A percentile compares a stretch with the other conserved stretches of the same genome.
phyloP scores from a whole-genome alignment of 768 basidiomycete species.

The Hydnomerulius pinastri region DNA sequence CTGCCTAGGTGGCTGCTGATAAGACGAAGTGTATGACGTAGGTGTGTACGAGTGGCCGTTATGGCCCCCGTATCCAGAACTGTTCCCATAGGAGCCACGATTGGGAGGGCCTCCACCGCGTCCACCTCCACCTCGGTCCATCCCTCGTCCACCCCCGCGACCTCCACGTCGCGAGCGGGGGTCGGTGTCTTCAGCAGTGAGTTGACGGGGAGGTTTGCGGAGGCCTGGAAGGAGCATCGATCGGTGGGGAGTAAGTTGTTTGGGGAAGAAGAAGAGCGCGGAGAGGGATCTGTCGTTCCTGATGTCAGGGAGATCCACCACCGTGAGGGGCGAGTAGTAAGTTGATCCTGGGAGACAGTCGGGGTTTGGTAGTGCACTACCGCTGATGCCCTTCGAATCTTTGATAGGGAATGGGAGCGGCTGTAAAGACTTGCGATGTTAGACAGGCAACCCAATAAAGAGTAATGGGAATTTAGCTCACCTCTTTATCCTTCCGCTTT shows the following conservation, averaged over 20 bases:
- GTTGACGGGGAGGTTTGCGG: slow-evolving; percentile 54
- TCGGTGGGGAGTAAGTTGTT: slow-evolving; percentile 81
- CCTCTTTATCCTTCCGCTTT: slow-evolving; percentile 78
- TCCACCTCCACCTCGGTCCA: slow-evolving; percentile 39
- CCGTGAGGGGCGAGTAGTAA: slow-evolving; percentile 72
- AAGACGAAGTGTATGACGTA: slow-evolving; percentile 13
- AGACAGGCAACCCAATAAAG: slow-evolving; percentile 6
- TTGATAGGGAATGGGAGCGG: slow-evolving; percentile 69
- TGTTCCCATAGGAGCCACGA: slow-evolving; percentile 25
- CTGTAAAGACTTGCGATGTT: slow-evolving; percentile 45
- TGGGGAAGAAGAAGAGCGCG: slow-evolving; percentile 86
- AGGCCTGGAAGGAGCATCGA: slow-evolving; percentile 81
- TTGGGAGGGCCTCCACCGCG: slow-evolving; percentile 32
- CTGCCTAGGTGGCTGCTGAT: slow-evolving; percentile 20
- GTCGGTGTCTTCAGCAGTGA: slow-evolving; percentile 71
- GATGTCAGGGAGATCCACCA: slow-evolving; percentile 71
- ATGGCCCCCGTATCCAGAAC: slow-evolving; percentile 6
- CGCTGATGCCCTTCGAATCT: slow-evolving; percentile 77
- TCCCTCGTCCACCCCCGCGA: slow-evolving; percentile 48
- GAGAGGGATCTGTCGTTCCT: slow-evolving; percentile 86
- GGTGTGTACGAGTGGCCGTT: slow-evolving; percentile 18
- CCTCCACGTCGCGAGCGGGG: slow-evolving; percentile 56
- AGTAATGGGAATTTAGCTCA: slow-evolving; percentile 37
- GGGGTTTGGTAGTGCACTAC: slow-evolving; percentile 79
- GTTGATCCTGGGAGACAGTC: slow-evolving; percentile 91